Percentiles rank a stretch among this genome's conserved stretches.
Conservation (phyloP, 176 grass and related monocot genomes). For the Rhynchospora pubera region DNA sequence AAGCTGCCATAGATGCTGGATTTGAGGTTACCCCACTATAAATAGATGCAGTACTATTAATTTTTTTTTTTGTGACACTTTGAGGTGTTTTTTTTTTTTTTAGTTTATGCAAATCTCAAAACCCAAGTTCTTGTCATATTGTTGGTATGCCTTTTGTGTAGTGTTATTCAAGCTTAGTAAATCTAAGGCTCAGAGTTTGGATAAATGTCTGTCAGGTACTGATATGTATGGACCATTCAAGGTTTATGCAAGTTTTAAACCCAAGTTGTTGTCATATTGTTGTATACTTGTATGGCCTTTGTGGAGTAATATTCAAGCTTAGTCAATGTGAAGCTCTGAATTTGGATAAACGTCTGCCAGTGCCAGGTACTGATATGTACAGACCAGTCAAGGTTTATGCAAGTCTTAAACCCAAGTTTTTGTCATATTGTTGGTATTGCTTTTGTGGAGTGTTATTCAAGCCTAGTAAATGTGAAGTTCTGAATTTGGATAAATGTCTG, state of each 20-base stretch:
- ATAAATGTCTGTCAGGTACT: neutral
- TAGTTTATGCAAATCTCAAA: neutral
- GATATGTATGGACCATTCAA: neutral
- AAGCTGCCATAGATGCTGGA: constrained; percentile 79
- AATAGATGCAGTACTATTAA: neutral
- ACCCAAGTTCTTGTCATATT: no score
- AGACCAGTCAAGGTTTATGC: neutral
- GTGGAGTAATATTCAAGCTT: neutral
- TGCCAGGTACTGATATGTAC: neutral
- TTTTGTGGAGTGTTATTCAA: neutral
- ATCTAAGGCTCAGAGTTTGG: neutral
- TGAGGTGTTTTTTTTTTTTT: neutral
- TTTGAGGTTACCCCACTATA: constrained; percentile 55
- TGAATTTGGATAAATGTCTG: no score
- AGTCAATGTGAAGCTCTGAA: neutral
- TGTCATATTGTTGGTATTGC: neutral
- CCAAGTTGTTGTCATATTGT: neutral
- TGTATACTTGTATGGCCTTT: neutral
- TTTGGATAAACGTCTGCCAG: no score
- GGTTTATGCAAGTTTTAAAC: neutral
- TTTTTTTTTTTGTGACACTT: neutral
- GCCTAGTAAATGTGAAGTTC: neutral
- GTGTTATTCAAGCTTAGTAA: neutral
- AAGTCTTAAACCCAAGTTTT: neutral
- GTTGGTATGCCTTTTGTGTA: neutral